These are phyloP conservation scores for Colletotrichum salicis DNA, from an alignment of 2,329 filamentous ascomycete genomes.

Conservation along the genomic window DNA sequence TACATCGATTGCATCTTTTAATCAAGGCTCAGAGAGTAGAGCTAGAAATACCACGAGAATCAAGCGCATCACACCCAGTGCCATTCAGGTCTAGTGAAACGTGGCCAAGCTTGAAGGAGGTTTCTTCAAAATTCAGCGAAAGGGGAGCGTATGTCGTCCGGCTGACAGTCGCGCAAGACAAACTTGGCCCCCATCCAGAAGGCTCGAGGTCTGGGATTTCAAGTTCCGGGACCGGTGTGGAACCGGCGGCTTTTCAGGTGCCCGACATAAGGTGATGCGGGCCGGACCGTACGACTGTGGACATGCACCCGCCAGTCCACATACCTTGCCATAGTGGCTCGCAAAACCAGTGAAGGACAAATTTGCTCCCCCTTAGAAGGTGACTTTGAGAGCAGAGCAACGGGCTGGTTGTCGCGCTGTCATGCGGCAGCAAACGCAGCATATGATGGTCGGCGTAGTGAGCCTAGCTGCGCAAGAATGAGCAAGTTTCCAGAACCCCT, in stretches of 20 bases:
- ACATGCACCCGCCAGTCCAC: neutral
- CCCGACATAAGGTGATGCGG: neutral
- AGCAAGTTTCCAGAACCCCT: constrained; percentile 32
- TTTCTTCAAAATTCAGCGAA: too few relatives aligned
- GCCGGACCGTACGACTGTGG: neutral
- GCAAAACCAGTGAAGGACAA: neutral
- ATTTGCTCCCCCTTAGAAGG: too few relatives aligned
- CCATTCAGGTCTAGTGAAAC: too few relatives aligned
- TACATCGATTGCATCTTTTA: too few relatives aligned
- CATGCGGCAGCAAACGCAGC: neutral
- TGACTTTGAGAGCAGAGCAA: too few relatives aligned
- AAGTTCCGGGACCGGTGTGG: neutral
- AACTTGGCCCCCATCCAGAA: neutral
- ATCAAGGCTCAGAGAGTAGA: too few relatives aligned
- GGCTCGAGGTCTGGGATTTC: neutral
- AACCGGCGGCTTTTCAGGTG: neutral
- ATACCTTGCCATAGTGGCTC: neutral
- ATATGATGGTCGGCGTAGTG: neutral
- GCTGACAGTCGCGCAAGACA: too few relatives aligned
- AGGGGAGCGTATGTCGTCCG: too few relatives aligned
- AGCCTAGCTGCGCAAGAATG: constrained; percentile 28
- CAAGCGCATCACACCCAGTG: too few relatives aligned
- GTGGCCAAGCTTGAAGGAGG: too few relatives aligned
- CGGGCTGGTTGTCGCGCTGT: neutral
- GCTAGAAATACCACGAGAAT: too few relatives aligned